Evolutionary conservation across 208 protist species (phyloP), one percentile per base, ranked within the genome.

Genomic region (Herpetomonas samuelpessoai): DNA sequence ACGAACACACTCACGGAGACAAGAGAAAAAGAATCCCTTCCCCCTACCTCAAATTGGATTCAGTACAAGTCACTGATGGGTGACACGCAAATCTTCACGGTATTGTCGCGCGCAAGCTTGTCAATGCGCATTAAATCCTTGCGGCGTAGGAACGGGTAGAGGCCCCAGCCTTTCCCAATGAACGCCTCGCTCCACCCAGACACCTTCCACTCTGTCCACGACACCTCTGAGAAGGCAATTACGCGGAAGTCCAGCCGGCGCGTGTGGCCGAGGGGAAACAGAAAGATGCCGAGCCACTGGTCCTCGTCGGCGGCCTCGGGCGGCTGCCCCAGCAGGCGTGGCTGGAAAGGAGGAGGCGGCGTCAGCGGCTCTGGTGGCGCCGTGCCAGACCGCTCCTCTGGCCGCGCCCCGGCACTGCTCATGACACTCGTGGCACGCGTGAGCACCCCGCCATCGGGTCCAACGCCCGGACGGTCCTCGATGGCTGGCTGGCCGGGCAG

Each of bases 21-120:
- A n/a, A n/a, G n/a, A n/a, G n/a, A n/a, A n/a, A n/a, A n/a, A n/a
- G n/a, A n/a, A n/a, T n/a, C n/a, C n/a, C n/a, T n/a, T n/a, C n/a
- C n/a, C n/a, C n/a, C n/a, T n/a, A n/a, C n/a, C n/a, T n/a, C n/a
- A n/a, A n/a, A n/a, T 35, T 3, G 21, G 12, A 16, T 25, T 47
- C 62, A 92, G 58, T 92, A 92, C 47, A 87, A 31, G 22, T 81
- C 85, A 54, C 79, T 88, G 25, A 79, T 85, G 4, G 85, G 85
- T 0, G 66, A 65, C 16, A 92, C 48, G 53, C 81, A 92, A 9
- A 92, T 70, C 66, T 92, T 92, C 14, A 92, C 71, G 10, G 59
- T 78, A 67, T 89, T 81, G 44, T 89, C 68, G 19, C 73, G 71
- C 22, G 76, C 81, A 41, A 92, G 65, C 55, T 83, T 73, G 66